These are phyloP conservation scores for Candida insectorum DNA, from an alignment of 805 yeast species.

Conservation along the genomic window DNA sequence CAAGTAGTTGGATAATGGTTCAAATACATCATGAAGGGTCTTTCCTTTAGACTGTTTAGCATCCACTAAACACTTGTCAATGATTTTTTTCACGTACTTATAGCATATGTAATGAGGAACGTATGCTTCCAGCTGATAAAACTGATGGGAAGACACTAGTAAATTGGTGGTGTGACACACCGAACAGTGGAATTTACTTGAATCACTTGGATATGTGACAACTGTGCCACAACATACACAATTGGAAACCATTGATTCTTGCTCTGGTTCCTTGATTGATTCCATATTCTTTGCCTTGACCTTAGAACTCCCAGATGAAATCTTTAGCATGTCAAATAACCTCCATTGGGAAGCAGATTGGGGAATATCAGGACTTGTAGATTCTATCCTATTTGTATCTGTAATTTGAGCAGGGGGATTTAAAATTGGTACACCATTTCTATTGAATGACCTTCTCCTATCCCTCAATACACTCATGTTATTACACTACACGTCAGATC, in stretches of 20 bases:
- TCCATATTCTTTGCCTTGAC: not conserved
- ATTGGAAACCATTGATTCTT: constrained; percentile 17
- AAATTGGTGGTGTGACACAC: constrained; percentile 54
- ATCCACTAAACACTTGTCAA: constrained; percentile 28
- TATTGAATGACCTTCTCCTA: too few species aligned
- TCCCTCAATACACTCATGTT: too few species aligned
- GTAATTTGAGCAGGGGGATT: constrained; percentile 1
- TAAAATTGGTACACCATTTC: too few species aligned
- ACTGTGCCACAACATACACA: constrained; percentile 40
- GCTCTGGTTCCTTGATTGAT: constrained; percentile 1
- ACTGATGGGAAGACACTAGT: too few species aligned
- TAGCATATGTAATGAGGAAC: constrained; percentile 25
- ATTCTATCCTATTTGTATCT: constrained; percentile 1
- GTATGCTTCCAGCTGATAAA: constrained; percentile 5
- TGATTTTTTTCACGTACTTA: constrained; percentile 25
- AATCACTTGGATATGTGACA: constrained; percentile 24
- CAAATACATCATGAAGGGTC: constrained; percentile 33
- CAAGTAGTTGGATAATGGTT: constrained; percentile 50
- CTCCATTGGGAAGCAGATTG: constrained; percentile 22
- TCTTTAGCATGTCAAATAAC: constrained; percentile 14
- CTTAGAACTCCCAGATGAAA: constrained; percentile 6
- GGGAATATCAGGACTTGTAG: constrained; percentile 12
- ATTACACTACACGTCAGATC: too few species aligned
- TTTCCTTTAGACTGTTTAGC: constrained; percentile 9
- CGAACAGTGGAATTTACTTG: constrained; percentile 53